Conservation (phyloP, 495 filamentous ascomycete species). For the Aspergillus bertholletiae region DNA sequence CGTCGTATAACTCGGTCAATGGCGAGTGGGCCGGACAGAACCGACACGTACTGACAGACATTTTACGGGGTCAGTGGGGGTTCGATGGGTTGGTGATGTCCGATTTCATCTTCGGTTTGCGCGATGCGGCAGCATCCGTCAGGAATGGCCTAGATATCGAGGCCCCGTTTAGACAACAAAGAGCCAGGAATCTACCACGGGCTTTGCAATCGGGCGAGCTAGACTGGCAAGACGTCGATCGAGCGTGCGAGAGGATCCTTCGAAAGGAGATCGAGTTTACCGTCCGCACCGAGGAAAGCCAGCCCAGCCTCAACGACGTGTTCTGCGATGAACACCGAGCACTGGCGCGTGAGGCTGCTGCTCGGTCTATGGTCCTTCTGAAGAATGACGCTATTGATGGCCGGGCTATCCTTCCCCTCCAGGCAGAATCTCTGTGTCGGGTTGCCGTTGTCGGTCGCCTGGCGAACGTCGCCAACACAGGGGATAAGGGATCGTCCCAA, state of each 20-base stretch:
- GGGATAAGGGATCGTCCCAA: conserved; percentile 19
- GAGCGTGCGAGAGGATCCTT: conserved; percentile 4
- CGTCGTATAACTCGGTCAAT: conserved; percentile 19
- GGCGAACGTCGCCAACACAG: conserved; percentile 12
- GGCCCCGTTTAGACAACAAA: conserved; percentile 15
- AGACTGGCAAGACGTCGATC: conserved; percentile 1
- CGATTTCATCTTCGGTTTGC: conserved; percentile 18
- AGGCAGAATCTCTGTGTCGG: not conserved
- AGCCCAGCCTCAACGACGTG: conserved; percentile 37
- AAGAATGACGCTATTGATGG: conserved; percentile 45
- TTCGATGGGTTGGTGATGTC: conserved; percentile 15
- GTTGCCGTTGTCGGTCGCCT: conserved; percentile 17
- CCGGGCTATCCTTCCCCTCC: conserved; percentile 7
- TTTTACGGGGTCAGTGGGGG: conserved; percentile 13
- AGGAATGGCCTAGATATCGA: conserved; percentile 20
- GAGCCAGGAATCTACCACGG: not conserved
- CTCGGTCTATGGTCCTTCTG: conserved; percentile 50
- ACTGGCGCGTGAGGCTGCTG: conserved; percentile 49
- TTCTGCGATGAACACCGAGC: conserved; percentile 17
- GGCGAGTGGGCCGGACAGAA: conserved; percentile 16
- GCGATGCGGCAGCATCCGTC: conserved; percentile 10
- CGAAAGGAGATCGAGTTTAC: conserved; percentile 4
- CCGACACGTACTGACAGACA: conserved; percentile 5
- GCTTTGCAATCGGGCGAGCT: conserved; percentile 13
- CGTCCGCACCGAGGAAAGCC: conserved; percentile 42